Percentiles rank a stretch among this genome's conserved stretches.
Conservation (phyloP, 1,284 basidiomycete species). For the Sporisorium reilianum region DNA sequence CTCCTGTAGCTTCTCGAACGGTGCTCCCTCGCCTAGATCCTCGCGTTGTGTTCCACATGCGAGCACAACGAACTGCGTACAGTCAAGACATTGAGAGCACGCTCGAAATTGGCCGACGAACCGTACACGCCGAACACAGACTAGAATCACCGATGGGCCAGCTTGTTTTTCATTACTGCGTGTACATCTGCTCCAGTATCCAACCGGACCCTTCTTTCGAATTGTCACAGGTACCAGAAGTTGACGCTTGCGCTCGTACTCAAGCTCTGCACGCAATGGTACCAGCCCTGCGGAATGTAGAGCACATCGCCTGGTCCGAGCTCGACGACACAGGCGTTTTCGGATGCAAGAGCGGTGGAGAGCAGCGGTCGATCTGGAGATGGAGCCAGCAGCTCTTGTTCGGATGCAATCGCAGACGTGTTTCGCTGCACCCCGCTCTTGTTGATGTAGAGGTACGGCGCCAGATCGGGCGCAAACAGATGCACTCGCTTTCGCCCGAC, state of each 20-base stretch:
- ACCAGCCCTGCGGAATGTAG: slow-evolving; percentile 54
- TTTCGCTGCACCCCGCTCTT: slow-evolving; percentile 39
- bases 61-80: neutral
- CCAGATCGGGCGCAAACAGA: slow-evolving; percentile 40
- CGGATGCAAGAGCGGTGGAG: slow-evolving; percentile 24
- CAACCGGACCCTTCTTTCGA: neutral
- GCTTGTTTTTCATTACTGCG: neutral
- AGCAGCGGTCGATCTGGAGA: slow-evolving; percentile 27
- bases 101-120: neutral
- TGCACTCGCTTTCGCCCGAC: slow-evolving; percentile 53
- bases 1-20: too few relatives aligned
- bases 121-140: too few relatives aligned
- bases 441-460: slow-evolving; percentile 36
- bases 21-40: too few relatives aligned
- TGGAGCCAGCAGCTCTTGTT: slow-evolving; percentile 35
- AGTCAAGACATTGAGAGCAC: neutral
- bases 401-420: slow-evolving; percentile 42
- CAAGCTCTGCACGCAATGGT: slow-evolving; percentile 52
- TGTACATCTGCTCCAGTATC: neutral
- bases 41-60: too few relatives aligned
- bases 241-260: slow-evolving; percentile 53
- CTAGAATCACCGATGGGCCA: too few relatives aligned
- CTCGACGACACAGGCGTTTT: slow-evolving; percentile 22
- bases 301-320: slow-evolving; percentile 49
- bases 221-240: slow-evolving; percentile 46